A percentile compares a stretch with the other conserved stretches of the same genome.
These are phyloP conservation scores for Calonectria montana DNA, from an alignment of 2,329 filamentous ascomycete species.

Conservation along the genomic window DNA sequence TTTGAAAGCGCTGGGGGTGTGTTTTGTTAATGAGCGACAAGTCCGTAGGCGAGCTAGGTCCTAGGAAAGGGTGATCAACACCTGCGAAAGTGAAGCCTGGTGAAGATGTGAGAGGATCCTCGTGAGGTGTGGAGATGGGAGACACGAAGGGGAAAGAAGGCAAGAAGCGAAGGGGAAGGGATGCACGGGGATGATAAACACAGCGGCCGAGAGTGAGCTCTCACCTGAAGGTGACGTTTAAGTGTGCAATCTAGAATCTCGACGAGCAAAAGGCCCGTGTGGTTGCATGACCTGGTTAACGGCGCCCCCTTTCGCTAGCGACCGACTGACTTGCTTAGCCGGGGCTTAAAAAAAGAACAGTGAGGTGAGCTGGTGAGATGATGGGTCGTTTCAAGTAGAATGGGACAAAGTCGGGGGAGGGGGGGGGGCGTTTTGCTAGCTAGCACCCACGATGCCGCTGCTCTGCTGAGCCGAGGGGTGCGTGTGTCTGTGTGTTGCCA, in stretches of 20 bases:
- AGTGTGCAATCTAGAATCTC: neutral
- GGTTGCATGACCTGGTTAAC: conserved; percentile 1
- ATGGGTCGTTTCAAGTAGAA: conserved; percentile 40
- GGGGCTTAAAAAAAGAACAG: conserved; percentile 1
- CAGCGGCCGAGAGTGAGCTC: neutral
- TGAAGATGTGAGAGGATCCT: neutral
- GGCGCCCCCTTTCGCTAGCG: conserved; percentile 1
- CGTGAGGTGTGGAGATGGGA: neutral
- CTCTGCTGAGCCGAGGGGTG: neutral
- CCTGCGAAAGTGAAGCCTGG: conserved; percentile 2
- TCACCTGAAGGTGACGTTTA: neutral
- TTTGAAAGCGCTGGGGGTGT: neutral
- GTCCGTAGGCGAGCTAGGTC: neutral
- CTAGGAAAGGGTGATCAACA: conserved; percentile 10
- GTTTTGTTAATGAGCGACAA: conserved; percentile 6
- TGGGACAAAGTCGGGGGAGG: conserved; percentile 26
- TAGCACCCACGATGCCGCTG: neutral
- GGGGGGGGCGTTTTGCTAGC: conserved; percentile 16
- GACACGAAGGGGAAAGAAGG: neutral
- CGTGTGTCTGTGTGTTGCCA: conserved; percentile 8
- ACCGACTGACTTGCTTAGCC: neutral
- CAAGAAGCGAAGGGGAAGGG: neutral
- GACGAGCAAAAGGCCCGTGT: neutral
- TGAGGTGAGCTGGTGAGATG: conserved; percentile 21
- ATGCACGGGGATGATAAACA: conserved; percentile 6